These are phyloP conservation scores for Echinochloa phyllopogon DNA, from an alignment of 176 grass and related monocot genomes.

Conservation along the genomic window DNA sequence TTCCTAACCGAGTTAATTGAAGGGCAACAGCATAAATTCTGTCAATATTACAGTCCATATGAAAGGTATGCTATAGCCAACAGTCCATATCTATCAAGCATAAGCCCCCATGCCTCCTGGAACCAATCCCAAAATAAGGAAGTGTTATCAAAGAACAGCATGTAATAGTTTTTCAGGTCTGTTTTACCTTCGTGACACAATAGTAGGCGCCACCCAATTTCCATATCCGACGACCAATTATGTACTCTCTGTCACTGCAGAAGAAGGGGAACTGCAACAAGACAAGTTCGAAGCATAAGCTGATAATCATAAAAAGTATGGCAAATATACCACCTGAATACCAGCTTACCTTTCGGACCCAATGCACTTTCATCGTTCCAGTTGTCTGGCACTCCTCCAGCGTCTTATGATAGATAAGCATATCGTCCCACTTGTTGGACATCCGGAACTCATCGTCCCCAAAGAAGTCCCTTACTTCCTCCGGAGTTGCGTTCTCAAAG, in stretches of 20 bases:
- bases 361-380: conserved; percentile 79
- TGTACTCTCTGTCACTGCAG: conserved; percentile 93
- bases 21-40: neutral
- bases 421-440: conserved; percentile 92
- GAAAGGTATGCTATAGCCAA: neutral
- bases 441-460: conserved; percentile 83
- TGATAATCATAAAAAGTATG: conserved; percentile 1
- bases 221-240: conserved; percentile 90
- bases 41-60: neutral
- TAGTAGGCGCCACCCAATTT: conserved; percentile 67
- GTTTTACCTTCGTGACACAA: conserved; percentile 84
- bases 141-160: neutral
- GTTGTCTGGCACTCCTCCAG: conserved; percentile 72
- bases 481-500: conserved; percentile 74
- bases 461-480: conserved; percentile 88
- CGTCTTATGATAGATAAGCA: conserved; percentile 77
- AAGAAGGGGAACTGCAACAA: conserved; percentile 89
- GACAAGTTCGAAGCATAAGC: conserved; percentile 5
- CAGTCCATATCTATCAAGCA: neutral
- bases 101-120: neutral
- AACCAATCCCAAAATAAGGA: neutral
- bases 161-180: neutral
- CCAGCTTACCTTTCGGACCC: conserved; percentile 71
- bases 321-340: neutral
- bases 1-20: conserved; percentile 23